Percentiles rank a stretch among this genome's conserved stretches.
phyloP scores from a whole-genome alignment of 805 yeast genomes.

The Nakazawaea wickerhamii region DNA sequence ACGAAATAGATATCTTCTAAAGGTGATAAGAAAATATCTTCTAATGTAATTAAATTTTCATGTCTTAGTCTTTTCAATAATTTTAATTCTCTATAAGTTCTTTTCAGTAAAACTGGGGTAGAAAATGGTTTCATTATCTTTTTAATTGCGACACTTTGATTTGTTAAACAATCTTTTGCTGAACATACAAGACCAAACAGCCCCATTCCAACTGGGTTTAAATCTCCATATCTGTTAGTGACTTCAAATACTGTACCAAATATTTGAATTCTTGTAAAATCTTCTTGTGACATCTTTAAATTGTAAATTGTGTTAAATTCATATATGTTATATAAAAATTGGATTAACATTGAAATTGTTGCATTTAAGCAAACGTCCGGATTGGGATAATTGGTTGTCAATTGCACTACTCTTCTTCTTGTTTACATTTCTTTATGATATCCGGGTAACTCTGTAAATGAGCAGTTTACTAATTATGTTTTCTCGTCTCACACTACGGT shows the following conservation, averaged over 20 bases:
- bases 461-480: no score
- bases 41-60: slow-evolving; percentile 88
- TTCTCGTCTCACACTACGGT: no score
- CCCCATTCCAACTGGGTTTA: slow-evolving; percentile 99
- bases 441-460: no score
- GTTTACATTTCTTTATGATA: no score
- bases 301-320: no score
- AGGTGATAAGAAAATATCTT: slow-evolving; percentile 91
- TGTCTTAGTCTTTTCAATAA: slow-evolving; percentile 88
- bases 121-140: slow-evolving; percentile 97
- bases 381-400: no score
- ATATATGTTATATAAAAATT: no score
- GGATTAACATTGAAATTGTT: no score
- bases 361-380: no score
- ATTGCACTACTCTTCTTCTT: no score
- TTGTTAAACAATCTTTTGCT: slow-evolving; percentile 86
- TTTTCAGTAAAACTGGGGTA: slow-evolving; percentile 89
- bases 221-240: slow-evolving; percentile 81
- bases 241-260: slow-evolving; percentile 95
- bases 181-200: slow-evolving; percentile 98
- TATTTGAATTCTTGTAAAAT: slow-evolving; percentile 70
- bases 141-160: slow-evolving; percentile 93
- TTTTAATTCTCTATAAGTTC: slow-evolving; percentile 95
- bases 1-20: slow-evolving; percentile 94
- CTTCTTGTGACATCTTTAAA: slow-evolving; percentile 31